Evolutionary conservation across 495 filamentous ascomycete genomes (phyloP).

Genomic region (Cladorrhinum samala): DNA sequence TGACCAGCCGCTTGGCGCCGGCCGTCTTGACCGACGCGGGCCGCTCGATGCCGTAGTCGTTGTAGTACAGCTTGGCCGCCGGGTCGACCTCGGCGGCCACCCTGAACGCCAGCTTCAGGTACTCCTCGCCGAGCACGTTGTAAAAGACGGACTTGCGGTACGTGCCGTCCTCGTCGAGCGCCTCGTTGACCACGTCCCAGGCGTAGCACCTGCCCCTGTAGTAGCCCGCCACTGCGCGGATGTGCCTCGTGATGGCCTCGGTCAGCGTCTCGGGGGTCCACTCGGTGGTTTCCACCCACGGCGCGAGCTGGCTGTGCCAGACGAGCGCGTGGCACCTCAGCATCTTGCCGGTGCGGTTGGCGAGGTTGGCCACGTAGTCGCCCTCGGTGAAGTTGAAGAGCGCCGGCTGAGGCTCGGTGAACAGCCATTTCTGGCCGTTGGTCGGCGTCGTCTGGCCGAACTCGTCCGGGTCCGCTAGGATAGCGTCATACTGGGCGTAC

Average conservation of each 20-base stretch:
- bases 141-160: constrained; percentile 50
- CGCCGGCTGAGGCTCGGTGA: constrained; percentile 36
- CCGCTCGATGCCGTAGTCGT: constrained; percentile 61
- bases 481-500: constrained; percentile 26
- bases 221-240: constrained; percentile 45
- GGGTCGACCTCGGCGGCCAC: constrained; percentile 47
- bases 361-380: constrained; percentile 41
- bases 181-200: constrained; percentile 64
- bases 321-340: constrained; percentile 54
- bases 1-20: constrained; percentile 47
- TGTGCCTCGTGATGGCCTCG: constrained; percentile 42
- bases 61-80: constrained; percentile 57
- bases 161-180: constrained; percentile 57
- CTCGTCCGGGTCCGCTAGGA: constrained; percentile 34
- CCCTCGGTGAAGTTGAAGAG: constrained; percentile 47
- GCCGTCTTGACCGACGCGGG: constrained; percentile 18
- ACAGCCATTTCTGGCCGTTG: constrained; percentile 50
- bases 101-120: constrained; percentile 49
- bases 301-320: constrained; percentile 53
- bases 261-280: constrained; percentile 48
- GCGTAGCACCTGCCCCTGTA: constrained; percentile 47
- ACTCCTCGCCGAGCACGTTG: constrained; percentile 49
- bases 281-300: constrained; percentile 47
- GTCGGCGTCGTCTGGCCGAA: constrained; percentile 49
- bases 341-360: constrained; percentile 38